Percentiles rank a stretch among this genome's conserved stretches.
Conservation (phyloP, 371 early-diverging fungal genomes). For the Mucor circinelloides region DNA sequence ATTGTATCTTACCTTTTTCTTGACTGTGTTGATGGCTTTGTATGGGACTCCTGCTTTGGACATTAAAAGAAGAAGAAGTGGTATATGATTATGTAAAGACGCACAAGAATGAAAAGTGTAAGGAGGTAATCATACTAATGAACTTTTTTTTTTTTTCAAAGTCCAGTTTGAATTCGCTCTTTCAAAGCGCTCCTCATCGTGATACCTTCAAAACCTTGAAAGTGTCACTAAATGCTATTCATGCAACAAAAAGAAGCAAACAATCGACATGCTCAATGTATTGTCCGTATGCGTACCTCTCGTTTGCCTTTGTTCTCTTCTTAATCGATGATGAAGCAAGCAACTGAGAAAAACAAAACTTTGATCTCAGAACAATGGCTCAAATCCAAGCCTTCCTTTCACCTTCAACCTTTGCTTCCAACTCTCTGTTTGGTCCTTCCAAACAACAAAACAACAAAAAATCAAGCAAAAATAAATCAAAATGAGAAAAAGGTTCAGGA, state of each 20-base stretch:
- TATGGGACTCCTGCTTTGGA: background rate
- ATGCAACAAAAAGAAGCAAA: background rate
- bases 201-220: background rate
- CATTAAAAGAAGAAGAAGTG: background rate
- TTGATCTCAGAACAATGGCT: too few relatives aligned
- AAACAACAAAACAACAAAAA: background rate
- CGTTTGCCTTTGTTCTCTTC: background rate
- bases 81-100: background rate
- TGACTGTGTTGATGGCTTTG: background rate
- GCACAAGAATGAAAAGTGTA: background rate
- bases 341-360: background rate
- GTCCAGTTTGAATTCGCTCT: background rate
- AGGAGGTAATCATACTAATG: background rate
- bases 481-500: constrained; percentile 30
- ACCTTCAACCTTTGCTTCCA: too few relatives aligned
- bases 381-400: too few relatives aligned
- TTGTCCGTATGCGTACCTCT: background rate
- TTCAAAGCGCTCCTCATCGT: background rate
- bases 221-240: background rate
- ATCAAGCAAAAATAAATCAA: background rate
- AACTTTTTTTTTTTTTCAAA: too few relatives aligned
- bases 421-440: too few relatives aligned
- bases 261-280: background rate
- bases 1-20: background rate
- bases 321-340: background rate